A percentile compares a stretch with the other conserved stretches of the same genome.
These are phyloP conservation scores for Chalciporus piperatus DNA, from an alignment of 768 basidiomycete species.

Conservation along the genomic window DNA sequence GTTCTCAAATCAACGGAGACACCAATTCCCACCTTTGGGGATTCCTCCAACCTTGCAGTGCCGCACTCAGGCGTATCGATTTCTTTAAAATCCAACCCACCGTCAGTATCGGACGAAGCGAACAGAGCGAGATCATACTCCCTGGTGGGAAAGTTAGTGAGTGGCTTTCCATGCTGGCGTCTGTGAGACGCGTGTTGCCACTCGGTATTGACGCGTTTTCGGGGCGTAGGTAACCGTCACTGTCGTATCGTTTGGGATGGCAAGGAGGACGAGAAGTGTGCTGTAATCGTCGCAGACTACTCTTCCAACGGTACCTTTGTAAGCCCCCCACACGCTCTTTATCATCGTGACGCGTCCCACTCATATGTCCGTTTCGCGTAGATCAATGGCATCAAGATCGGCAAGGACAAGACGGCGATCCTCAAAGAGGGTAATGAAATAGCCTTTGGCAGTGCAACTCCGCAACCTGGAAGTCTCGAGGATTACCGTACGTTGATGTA, in stretches of 20 bases:
- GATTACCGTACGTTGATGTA: constrained; percentile 64
- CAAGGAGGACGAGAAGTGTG: constrained; percentile 28
- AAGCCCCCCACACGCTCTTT: constrained; percentile 20
- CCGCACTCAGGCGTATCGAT: constrained; percentile 52
- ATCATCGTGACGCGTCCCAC: constrained; percentile 5
- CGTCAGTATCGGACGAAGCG: constrained; percentile 55
- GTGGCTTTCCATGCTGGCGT: constrained; percentile 21
- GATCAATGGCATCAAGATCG: constrained; percentile 43
- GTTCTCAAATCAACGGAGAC: constrained; percentile 25
- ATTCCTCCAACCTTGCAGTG: constrained; percentile 63
- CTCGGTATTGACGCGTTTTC: constrained; percentile 25
- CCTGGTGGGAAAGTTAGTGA: constrained; percentile 74
- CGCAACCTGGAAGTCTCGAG: constrained; percentile 50
- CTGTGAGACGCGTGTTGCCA: constrained; percentile 10
- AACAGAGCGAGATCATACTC: constrained; percentile 51
- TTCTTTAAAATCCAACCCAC: constrained; percentile 51
- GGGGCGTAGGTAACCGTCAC: constrained; percentile 36
- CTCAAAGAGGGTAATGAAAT: constrained; percentile 76
- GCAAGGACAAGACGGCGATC: constrained; percentile 36
- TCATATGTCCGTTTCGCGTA: constrained; percentile 9
- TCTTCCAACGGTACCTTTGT: constrained; percentile 47
- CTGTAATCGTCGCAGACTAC: constrained; percentile 33
- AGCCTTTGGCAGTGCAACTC: constrained; percentile 66
- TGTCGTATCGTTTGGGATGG: constrained; percentile 39
- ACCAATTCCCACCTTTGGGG: constrained; percentile 56